Base-by-base conservation (phyloP, 2,329 filamentous ascomycete genomes). In the Aspergillus quadricinctus region DNA sequence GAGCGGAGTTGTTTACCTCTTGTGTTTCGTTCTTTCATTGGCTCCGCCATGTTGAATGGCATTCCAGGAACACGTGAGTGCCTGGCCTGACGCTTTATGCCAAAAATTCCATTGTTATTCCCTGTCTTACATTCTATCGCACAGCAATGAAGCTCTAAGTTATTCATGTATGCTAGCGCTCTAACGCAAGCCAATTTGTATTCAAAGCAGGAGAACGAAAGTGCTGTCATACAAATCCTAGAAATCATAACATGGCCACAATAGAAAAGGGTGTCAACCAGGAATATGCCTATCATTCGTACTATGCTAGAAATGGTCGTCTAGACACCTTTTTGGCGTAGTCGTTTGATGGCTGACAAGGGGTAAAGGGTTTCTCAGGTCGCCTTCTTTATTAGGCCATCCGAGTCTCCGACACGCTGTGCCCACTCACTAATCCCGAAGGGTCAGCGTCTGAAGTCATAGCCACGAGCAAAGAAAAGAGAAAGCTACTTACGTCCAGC, bases 401-500 rank as follows among this genome's bases (percentile, higher is more conserved):
- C 78, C 3, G 68, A 70, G 49, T 75, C 73, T 54, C 74, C 73
- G 8, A 80, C 78, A 54, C 79, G 72, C 53, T 78, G 78, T 27
- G 79, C 79, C 78, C 79, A 81, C 70, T 81, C 79, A 48, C 77
- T 78, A 25, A 62, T 48, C 14, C 28, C 3, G 27, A 25, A 19
- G 19, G 40, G 54, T 61, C 48, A 62, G 54, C 50, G 40, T 46
- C 49, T 25, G 17, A 14, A 50, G 14, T 9, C 28, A 10, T 3
- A 43, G n/a, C 4, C 48, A 49, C 21, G 48, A 25, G 19, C 11
- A 27, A 52, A 27, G 27, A 55, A 52, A 46, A 28, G n/a, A 48
- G 31, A 14, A 25, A 49, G 31, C 45, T 41, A 88, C 89, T 86
- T 80, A 96, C 83, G 94, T 97, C 94, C 94, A 99, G 74, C 92